These are phyloP conservation scores for Pachysandra terminalis DNA, from an alignment of 164 flowering plant genomes.

Conservation along the genomic window DNA sequence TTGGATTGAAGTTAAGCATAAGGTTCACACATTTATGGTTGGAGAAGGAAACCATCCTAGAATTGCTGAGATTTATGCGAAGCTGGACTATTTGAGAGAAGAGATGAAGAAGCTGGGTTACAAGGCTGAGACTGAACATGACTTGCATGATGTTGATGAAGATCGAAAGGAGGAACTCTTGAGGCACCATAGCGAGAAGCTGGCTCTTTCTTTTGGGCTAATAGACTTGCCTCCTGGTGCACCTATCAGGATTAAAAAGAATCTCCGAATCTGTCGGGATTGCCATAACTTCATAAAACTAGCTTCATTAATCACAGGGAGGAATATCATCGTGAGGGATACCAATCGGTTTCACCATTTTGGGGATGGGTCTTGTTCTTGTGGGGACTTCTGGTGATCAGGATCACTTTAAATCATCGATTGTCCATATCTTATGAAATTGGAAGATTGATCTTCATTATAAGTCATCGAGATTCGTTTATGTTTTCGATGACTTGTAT, in stretches of 20 bases:
- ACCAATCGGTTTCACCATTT: constrained; percentile 79
- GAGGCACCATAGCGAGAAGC: constrained; percentile 81
- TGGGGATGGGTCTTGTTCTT: constrained; percentile 57
- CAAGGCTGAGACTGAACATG: constrained; percentile 42
- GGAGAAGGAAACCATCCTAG: constrained; percentile 61
- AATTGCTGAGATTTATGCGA: constrained; percentile 46
- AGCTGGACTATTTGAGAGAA: constrained; percentile 50
- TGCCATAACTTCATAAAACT: constrained; percentile 72
- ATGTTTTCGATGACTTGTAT: not conserved
- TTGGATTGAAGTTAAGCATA: constrained; percentile 73
- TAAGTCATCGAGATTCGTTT: not conserved
- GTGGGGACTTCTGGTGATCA: constrained; percentile 60
- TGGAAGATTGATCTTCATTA: not conserved
- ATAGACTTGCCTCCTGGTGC: constrained; percentile 46
- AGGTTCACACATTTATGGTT: constrained; percentile 67
- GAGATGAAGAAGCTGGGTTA: constrained; percentile 58
- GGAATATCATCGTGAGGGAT: constrained; percentile 67
- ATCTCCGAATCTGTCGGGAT: constrained; percentile 76
- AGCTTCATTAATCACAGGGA: constrained; percentile 45
- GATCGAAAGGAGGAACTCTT: constrained; percentile 51
- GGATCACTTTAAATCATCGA: not conserved
- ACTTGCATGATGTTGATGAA: constrained; percentile 61
- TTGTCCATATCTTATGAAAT: not conserved
- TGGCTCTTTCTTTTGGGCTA: constrained; percentile 66
- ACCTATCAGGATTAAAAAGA: constrained; percentile 76